phyloP scores from a whole-genome alignment of 2,329 filamentous ascomycete species.

The Colletotrichum sidae region DNA sequence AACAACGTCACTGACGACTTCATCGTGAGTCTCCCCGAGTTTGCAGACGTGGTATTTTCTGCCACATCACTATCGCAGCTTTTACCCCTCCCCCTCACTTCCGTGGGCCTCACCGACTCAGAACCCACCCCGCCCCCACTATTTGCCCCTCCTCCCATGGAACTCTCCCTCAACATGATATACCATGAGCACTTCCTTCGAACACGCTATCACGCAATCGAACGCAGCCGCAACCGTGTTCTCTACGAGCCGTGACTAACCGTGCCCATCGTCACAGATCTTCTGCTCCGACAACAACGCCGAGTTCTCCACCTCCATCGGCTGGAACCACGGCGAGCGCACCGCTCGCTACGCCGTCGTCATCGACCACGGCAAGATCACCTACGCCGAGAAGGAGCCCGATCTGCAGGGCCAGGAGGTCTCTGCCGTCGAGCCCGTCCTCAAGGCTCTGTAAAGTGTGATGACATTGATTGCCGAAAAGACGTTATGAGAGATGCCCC shows the following conservation, averaged over 20 bases:
- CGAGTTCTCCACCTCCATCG: slow-evolving; percentile 81
- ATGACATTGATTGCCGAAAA: background rate
- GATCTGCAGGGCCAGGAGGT: slow-evolving; percentile 58
- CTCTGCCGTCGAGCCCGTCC: slow-evolving; percentile 65
- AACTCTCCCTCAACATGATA: slow-evolving; percentile 16
- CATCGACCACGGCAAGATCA: slow-evolving; percentile 85
- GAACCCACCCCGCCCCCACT: slow-evolving; percentile 27
- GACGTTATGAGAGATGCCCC: slow-evolving; percentile 18
- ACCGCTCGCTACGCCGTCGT: slow-evolving; percentile 84
- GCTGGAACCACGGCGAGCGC: slow-evolving; percentile 80
- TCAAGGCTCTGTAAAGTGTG: slow-evolving; percentile 61
- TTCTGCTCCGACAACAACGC: slow-evolving; percentile 79
- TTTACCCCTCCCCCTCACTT: slow-evolving; percentile 25
- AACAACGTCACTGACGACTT: slow-evolving; percentile 79
- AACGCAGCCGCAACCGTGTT: background rate
- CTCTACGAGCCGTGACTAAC: slow-evolving; percentile 1
- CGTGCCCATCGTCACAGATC: slow-evolving; percentile 56
- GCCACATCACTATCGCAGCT: slow-evolving; percentile 4
- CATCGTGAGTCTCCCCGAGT: slow-evolving; percentile 56
- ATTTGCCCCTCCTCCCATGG: slow-evolving; percentile 17
- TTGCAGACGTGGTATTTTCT: background rate
- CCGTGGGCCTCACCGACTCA: slow-evolving; percentile 34
- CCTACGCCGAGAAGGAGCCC: slow-evolving; percentile 81
- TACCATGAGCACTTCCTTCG: slow-evolving; percentile 5
- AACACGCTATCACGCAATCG: slow-evolving; percentile 9